Conservation (phyloP, 2,329 filamentous ascomycete species). For the Fusarium kyushuense region DNA sequence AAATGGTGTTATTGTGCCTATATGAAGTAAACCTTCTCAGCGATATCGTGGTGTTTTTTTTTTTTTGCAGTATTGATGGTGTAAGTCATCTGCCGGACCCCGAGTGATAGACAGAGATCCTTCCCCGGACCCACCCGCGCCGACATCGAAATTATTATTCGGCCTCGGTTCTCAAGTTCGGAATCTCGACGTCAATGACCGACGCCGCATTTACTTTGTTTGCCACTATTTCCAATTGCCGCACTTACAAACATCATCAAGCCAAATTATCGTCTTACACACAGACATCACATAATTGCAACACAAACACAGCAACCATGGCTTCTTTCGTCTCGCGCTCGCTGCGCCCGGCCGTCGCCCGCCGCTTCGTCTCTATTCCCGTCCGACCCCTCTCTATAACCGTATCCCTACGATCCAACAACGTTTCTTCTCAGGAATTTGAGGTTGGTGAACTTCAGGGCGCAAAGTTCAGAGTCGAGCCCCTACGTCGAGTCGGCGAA, state of each 20-base stretch:
- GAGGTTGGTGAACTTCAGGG: constrained; percentile 89
- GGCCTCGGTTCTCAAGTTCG: constrained; percentile 39
- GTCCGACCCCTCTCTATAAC: constrained; percentile 42
- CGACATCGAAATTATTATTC: constrained; percentile 36
- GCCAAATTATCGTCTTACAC: not conserved
- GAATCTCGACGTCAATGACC: constrained; percentile 40
- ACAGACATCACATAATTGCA: not conserved
- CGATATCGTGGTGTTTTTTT: not conserved
- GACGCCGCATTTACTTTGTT: constrained; percentile 12
- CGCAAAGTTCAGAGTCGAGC: constrained; percentile 87
- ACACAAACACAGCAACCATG: constrained; percentile 23
- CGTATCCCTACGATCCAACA: constrained; percentile 34
- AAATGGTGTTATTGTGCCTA: constrained; percentile 16
- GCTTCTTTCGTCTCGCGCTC: constrained; percentile 42
- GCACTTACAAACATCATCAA: not conserved
- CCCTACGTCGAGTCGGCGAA: constrained; percentile 86
- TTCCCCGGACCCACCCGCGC: constrained; percentile 41
- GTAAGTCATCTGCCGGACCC: constrained; percentile 10
- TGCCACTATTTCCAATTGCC: constrained; percentile 14
- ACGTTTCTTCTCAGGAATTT: constrained; percentile 65
- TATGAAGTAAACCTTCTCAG: not conserved
- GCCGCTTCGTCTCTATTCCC: constrained; percentile 37
- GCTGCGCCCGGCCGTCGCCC: constrained; percentile 36
- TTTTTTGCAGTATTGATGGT: not conserved
- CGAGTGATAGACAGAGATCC: constrained; percentile 2